Evolutionary conservation across 2,329 filamentous ascomycete genomes (phyloP), one percentile per base, ranked within the genome.

Genomic region (Xylaria sp.): DNA sequence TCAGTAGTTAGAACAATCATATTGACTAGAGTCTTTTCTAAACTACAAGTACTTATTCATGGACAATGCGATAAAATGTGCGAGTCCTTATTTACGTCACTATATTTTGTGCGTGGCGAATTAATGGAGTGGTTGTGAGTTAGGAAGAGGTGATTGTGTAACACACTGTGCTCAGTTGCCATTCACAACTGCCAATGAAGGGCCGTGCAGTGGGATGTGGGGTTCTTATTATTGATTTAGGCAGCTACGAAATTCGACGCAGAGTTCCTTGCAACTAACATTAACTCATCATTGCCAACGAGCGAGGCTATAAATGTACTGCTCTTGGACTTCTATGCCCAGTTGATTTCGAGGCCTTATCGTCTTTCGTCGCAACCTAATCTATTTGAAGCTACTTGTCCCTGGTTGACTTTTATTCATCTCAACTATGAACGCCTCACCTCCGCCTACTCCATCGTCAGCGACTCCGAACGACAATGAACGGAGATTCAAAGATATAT

Each of bases 401-500:
- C 30, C 30, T 32, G 12, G 13, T 15, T n/a, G 18, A 43, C 41
- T 18, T 20, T 8, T 41, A 4, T 9, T 46, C 20, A 23, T 23
- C 43, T 46, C 55, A 48, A 15, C 56, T 9, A 59, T 59, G 56
- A 15, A 6, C 10, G 15, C 13, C 34, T 53, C 46, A 1, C 32
- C 46, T n/a, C 59, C 46, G 3, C 74, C 76, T 36, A 74, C 73
- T 45, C 57, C 73, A 32, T 63, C 70, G 5, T 41, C 34, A 1
- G 43, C 23, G 25, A 6, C 15, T 13, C 45, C 65, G 20, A 65
- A 57, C 12, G 57, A 71, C 45, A 28, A 72, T 12, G 70, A 75
- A 45, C 20, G 36, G 28, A 72, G 75, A 58, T 77, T 77, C 23
- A 68, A 76, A 9, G 20, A 53, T 7, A 74, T 76, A 25, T 70